Conservation (phyloP, 371 early-diverging fungal species). For the Apophysomyces trapeziformis region DNA sequence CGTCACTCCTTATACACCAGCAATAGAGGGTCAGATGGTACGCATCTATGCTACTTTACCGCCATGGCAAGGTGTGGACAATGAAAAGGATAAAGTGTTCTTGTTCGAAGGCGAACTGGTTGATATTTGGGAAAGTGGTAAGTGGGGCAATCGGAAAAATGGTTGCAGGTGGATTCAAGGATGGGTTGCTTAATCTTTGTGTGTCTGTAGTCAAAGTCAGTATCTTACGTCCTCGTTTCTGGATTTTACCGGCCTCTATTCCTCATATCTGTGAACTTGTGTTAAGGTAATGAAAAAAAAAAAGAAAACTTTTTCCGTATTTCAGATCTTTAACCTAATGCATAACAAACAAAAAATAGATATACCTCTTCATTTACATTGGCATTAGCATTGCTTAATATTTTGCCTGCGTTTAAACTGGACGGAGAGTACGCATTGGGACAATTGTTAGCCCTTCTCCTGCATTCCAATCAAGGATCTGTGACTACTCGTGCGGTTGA, state of each 20-base stretch:
- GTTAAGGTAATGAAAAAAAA: constrained; percentile 47
- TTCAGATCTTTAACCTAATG: no score
- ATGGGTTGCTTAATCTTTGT: no score
- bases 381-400: constrained; percentile 78
- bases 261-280: constrained; percentile 62
- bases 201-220: constrained; percentile 63
- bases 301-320: neutral
- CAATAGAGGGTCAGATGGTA: constrained; percentile 56
- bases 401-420: constrained; percentile 75
- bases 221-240: constrained; percentile 54
- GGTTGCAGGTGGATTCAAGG: neutral
- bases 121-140: constrained; percentile 66
- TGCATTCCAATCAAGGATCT: constrained; percentile 22
- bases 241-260: constrained; percentile 61
- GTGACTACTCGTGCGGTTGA: constrained; percentile 26
- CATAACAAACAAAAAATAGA: constrained; percentile 29
- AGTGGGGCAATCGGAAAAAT: constrained; percentile 4
- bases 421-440: constrained; percentile 77
- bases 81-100: constrained; percentile 39
- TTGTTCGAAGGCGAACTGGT: constrained; percentile 63
- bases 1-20: constrained; percentile 64
- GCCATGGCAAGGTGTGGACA: constrained; percentile 32
- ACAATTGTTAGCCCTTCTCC: constrained; percentile 35
- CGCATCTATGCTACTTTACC: constrained; percentile 54
- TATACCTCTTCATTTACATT: constrained; percentile 79